phyloP scores from a whole-genome alignment of 805 yeast genomes.

The Torulaspora delbrueckii region DNA sequence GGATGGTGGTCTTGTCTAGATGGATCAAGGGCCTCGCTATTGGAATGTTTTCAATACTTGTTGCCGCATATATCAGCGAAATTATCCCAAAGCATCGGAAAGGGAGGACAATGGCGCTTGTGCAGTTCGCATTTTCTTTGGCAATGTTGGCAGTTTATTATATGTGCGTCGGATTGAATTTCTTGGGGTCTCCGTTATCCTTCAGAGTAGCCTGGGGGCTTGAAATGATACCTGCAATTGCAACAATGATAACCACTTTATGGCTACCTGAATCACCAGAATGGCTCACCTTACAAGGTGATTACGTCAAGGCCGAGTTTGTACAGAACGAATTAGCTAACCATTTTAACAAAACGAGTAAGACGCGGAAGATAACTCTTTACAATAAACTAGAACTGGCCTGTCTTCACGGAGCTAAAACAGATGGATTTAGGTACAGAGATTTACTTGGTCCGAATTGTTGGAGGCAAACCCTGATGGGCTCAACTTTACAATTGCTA shows the following conservation, averaged over 20 bases:
- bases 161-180: slow-evolving; percentile 43
- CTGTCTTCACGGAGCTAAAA: slow-evolving; percentile 11
- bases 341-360: slow-evolving; percentile 11
- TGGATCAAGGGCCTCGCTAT: slow-evolving; percentile 49
- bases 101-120: slow-evolving; percentile 49
- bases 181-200: slow-evolving; percentile 42
- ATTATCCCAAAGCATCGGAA: slow-evolving; percentile 43
- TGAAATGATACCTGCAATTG: slow-evolving; percentile 46
- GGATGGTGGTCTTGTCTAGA: slow-evolving; percentile 47
- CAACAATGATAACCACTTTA: slow-evolving; percentile 9
- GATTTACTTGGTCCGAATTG: slow-evolving; percentile 36
- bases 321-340: slow-evolving; percentile 34
- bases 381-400: slow-evolving; percentile 20
- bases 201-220: slow-evolving; percentile 65
- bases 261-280: slow-evolving; percentile 48
- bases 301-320: slow-evolving; percentile 38
- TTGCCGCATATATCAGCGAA: slow-evolving; percentile 53
- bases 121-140: slow-evolving; percentile 54
- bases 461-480: slow-evolving; percentile 37
- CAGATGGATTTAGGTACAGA: slow-evolving; percentile 9
- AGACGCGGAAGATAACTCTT: slow-evolving; percentile 5
- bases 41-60: slow-evolving; percentile 52
- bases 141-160: slow-evolving; percentile 57
- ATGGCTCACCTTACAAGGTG: slow-evolving; percentile 42
- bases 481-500: slow-evolving; percentile 38